Conservation (phyloP, 148 eudicot species). For the Spergularia bocconei region DNA sequence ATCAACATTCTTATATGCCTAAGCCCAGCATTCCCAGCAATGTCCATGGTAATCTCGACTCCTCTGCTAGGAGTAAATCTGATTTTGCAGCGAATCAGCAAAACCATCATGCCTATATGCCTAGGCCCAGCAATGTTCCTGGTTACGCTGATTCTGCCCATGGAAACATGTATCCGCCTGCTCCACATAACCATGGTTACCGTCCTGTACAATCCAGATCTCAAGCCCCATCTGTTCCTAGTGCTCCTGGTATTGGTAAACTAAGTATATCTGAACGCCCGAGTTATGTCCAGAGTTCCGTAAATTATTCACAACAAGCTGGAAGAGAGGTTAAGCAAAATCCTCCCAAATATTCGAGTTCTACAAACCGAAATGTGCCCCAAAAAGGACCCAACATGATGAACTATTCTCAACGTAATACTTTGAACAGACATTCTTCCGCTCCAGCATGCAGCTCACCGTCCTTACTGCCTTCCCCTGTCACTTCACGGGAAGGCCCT, state of each 20-base stretch:
- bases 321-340: constrained; percentile 21
- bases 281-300: constrained; percentile 30
- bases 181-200: constrained; percentile 31
- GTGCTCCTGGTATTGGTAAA: constrained; percentile 49
- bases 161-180: constrained; percentile 37
- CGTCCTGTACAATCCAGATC: constrained; percentile 38
- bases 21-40: constrained; percentile 18
- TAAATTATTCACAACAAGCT: constrained; percentile 35
- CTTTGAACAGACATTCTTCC: constrained; percentile 29
- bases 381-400: constrained; percentile 39
- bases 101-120: constrained; percentile 37
- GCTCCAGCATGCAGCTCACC: constrained; percentile 34
- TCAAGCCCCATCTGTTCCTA: constrained; percentile 34
- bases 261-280: constrained; percentile 47
- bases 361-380: constrained; percentile 31
- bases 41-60: constrained; percentile 31
- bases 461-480: constrained; percentile 31
- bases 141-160: constrained; percentile 34
- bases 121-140: constrained; percentile 29
- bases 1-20: constrained; percentile 39
- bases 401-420: constrained; percentile 32
- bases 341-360: constrained; percentile 30
- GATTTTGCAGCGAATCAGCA: constrained; percentile 36
- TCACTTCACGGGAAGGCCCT: constrained; percentile 16
- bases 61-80: constrained; percentile 32